Evolutionary conservation across 768 basidiomycete species (phyloP), one percentile per base, ranked within the genome.

Genomic region (Lactarius psammicola): DNA sequence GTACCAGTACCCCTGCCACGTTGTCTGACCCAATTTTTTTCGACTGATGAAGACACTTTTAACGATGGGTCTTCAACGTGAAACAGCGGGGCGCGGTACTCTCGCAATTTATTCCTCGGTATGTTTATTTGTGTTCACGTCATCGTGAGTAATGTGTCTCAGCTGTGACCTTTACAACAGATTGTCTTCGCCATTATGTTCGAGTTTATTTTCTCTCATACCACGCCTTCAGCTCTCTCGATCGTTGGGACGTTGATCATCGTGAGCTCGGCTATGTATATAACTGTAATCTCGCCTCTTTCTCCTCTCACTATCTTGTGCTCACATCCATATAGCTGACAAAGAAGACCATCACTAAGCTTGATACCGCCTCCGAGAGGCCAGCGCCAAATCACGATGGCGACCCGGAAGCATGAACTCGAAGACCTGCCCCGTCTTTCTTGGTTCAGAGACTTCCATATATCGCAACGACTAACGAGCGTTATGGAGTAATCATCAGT

Each of bases 171-270:
- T n/a, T 33, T 13, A 4, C 28, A 2, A 28, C 67, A 89, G 82
- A 81, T 92, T 42, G 77, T 91, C 20, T 92, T 88, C 71, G 85
- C 89, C 0, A 77, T 82, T 3, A 72, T 86, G 17, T 78, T 92
- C 13, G 88, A 94, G 72, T 78, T 83, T 4, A 68, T 88, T 44
- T 81, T 89, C 69, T 90, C 92, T 74, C 78, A 84, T 55, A 81
- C 80, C 0, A 73, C 77, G 6, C 90, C 89, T 0, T 82, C 88
- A 1, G 67, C 78, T 2, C 76, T 89, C 34, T 89, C 87, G 4
- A 71, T 87, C 6, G 68, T 85, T 13, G 92, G 92, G 1, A 86
- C 85, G 1, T 49, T 78, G 4, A 83, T 92, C 62, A 93, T 92
- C 68, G 74, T 90, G 38, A 69, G 77, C 2, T 81, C 84, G 9